These are phyloP conservation scores for Hymenoscyphus albidus DNA, from an alignment of 2,329 filamentous ascomycete genomes.

Conservation along the genomic window DNA sequence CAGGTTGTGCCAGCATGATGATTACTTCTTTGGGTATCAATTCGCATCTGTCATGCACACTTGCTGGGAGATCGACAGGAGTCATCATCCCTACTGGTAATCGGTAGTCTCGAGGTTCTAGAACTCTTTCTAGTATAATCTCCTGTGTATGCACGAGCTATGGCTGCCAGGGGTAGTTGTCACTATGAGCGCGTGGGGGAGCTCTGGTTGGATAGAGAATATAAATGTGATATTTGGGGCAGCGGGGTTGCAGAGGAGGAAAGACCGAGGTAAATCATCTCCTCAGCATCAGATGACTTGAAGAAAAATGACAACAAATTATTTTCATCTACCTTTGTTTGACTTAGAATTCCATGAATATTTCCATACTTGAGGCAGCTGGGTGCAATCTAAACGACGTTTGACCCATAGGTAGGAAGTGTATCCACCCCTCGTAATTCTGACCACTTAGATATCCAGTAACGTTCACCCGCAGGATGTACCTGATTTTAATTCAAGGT, in stretches of 20 bases:
- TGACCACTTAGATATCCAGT: neutral
- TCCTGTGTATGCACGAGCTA: conserved; percentile 14
- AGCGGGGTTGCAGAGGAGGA: neutral
- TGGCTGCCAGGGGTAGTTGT: conserved; percentile 2
- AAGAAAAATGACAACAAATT: neutral
- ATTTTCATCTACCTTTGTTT: neutral
- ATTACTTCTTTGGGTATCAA: conserved; percentile 4
- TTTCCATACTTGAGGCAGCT: neutral
- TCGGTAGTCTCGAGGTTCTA: conserved; percentile 1
- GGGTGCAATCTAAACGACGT: neutral
- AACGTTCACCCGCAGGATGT: neutral
- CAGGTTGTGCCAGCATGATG: conserved; percentile 2
- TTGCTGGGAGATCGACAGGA: conserved; percentile 14
- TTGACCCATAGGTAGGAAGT: neutral
- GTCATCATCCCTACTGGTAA: neutral
- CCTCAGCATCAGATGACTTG: neutral
- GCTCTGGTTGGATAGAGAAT: neutral
- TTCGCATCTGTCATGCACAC: conserved; percentile 4
- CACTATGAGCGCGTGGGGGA: neutral
- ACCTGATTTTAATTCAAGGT: neutral
- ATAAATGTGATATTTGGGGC: conserved; percentile 1
- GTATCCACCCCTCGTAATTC: neutral
- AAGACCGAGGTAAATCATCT: neutral
- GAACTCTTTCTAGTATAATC: neutral
- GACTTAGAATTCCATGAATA: neutral